Evolutionary conservation across 2,329 filamentous ascomycete species (phyloP).

Genomic region (Tolypocladium guangdongense): DNA sequence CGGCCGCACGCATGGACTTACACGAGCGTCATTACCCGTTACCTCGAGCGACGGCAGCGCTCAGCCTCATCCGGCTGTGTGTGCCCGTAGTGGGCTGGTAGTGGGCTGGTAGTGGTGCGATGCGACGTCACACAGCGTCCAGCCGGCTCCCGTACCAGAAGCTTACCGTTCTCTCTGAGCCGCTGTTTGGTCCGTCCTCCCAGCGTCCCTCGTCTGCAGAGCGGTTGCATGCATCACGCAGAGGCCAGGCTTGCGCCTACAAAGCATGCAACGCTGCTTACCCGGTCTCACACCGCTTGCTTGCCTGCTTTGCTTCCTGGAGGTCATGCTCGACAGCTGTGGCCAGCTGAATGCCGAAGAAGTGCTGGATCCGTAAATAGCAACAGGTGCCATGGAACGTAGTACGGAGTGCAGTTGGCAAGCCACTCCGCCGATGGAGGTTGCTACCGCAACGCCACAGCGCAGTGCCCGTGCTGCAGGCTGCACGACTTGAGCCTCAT

Average conservation of each 20-base stretch:
- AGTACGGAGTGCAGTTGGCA: no score
- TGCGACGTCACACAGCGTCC: constrained; percentile 1
- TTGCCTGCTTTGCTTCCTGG: not conserved
- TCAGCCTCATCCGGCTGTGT: not conserved
- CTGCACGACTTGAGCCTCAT: not conserved
- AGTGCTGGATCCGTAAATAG: no score
- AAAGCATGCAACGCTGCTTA: not conserved
- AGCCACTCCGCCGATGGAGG: not conserved
- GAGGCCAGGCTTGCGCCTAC: not conserved
- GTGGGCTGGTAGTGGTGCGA: no score
- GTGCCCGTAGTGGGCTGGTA: not conserved
- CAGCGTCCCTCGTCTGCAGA: not conserved
- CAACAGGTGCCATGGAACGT: not conserved
- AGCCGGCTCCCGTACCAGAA: not conserved
- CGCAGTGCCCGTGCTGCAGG: not conserved
- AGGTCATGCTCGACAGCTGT: not conserved
- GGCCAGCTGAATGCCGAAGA: not conserved
- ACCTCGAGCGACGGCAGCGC: not conserved
- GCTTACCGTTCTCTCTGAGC: not conserved
- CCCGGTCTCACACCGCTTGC: not conserved
- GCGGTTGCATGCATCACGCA: not conserved
- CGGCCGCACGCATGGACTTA: not conserved
- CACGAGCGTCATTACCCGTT: not conserved
- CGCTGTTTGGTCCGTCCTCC: not conserved
- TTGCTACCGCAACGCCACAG: not conserved